phyloP scores from a whole-genome alignment of 768 basidiomycete genomes.

The Dioszegia crocea region DNA sequence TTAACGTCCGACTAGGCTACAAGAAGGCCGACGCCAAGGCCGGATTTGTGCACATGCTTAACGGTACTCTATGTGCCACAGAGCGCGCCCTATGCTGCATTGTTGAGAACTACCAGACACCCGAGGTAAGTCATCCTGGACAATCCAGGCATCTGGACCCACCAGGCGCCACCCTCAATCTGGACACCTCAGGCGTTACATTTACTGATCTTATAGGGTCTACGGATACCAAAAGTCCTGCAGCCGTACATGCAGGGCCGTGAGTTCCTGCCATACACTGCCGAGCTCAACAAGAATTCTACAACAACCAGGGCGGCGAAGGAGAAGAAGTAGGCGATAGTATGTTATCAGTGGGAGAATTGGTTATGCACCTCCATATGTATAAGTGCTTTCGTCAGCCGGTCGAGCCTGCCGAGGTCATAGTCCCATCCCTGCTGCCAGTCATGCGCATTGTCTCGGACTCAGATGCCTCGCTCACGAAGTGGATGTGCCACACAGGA shows the following conservation, averaged over 20 bases:
- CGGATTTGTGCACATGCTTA: slow-evolving; percentile 97
- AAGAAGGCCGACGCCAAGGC: slow-evolving; percentile 88
- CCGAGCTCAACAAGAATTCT: slow-evolving; percentile 49
- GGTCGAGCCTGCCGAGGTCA: background rate
- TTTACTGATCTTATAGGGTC: slow-evolving; percentile 59
- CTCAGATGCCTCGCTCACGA: too few relatives aligned
- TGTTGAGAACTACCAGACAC: slow-evolving; percentile 97
- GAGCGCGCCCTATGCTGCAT: slow-evolving; percentile 94
- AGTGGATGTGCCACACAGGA: too few relatives aligned
- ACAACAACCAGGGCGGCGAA: slow-evolving; percentile 34
- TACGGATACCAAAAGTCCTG: slow-evolving; percentile 82
- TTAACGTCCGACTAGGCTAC: slow-evolving; percentile 89
- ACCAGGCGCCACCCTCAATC: too few relatives aligned
- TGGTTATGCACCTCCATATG: too few relatives aligned
- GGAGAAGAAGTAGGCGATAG: slow-evolving; percentile 28
- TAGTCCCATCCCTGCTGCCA: background rate
- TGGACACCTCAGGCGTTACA: too few relatives aligned
- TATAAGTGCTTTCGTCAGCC: background rate
- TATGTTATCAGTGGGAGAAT: too few relatives aligned
- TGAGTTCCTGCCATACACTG: slow-evolving; percentile 53
- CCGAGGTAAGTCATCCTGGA: slow-evolving; percentile 65
- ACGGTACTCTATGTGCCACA: slow-evolving; percentile 91
- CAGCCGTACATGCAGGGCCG: slow-evolving; percentile 95
- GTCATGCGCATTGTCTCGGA: background rate
- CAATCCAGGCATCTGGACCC: too few relatives aligned